These are phyloP conservation scores for Leishmania aethiopica DNA, from an alignment of 208 protist genomes.

Conservation along the genomic window DNA sequence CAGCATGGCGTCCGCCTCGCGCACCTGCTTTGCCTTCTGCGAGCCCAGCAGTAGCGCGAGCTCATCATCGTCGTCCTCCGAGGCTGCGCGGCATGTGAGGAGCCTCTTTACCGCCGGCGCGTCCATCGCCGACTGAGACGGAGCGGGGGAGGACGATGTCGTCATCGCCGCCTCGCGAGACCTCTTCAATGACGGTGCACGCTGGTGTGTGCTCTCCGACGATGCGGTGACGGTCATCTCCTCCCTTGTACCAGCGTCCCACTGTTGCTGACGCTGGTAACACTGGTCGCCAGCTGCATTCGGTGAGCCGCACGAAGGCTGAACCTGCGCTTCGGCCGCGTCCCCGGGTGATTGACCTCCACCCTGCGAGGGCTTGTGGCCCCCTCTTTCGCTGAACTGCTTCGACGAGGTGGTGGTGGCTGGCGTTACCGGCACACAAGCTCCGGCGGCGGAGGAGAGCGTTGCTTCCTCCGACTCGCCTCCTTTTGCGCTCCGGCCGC, in stretches of 20 bases:
- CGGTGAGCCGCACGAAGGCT: background rate
- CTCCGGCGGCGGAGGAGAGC: background rate
- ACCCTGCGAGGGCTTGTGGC: background rate
- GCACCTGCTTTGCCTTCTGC: slow-evolving; percentile 46
- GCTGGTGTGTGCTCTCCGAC: background rate
- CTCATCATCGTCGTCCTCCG: slow-evolving; percentile 63
- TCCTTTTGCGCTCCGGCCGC: background rate
- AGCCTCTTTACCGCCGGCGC: slow-evolving; percentile 9
- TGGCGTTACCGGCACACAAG: slow-evolving; percentile 1
- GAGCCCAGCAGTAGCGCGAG: slow-evolving; percentile 74
- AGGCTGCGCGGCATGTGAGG: slow-evolving; percentile 12
- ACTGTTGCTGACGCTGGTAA: background rate
- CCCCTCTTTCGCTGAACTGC: background rate
- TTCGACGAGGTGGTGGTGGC: background rate
- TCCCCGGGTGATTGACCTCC: background rate
- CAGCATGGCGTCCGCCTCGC: slow-evolving; percentile 32
- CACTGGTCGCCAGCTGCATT: background rate
- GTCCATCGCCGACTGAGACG: background rate
- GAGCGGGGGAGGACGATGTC: background rate
- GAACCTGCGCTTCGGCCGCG: slow-evolving; percentile 2
- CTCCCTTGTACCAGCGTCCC: background rate
- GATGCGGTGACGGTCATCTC: background rate
- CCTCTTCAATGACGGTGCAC: background rate
- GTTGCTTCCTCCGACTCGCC: background rate
- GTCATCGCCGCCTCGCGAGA: background rate